phyloP scores from a whole-genome alignment of 352 stramenopile species.

The Globisporangium parvum region DNA sequence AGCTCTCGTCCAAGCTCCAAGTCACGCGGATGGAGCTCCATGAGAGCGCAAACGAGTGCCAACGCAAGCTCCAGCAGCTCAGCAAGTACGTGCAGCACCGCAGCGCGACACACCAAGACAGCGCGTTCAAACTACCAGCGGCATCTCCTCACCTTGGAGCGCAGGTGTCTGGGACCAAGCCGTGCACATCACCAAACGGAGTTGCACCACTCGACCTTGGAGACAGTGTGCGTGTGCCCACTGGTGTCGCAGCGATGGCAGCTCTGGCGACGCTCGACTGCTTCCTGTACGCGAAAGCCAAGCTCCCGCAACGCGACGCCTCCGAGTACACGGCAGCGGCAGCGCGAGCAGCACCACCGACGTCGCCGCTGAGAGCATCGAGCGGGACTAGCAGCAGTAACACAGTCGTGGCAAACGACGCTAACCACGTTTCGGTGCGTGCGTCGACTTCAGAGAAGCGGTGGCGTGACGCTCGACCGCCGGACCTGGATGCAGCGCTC shows the following conservation, averaged over 20 bases:
- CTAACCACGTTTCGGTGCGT: neutral
- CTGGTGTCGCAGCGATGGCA: constrained; percentile 10
- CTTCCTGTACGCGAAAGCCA: constrained; percentile 43
- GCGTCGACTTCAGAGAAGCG: neutral
- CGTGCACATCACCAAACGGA: no score
- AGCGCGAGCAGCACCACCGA: no score
- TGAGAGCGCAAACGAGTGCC: constrained; percentile 20
- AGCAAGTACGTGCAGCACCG: constrained; percentile 10
- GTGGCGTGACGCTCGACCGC: neutral
- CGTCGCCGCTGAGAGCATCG: no score
- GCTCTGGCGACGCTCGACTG: constrained; percentile 17
- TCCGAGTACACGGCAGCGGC: neutral
- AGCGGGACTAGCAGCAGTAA: no score
- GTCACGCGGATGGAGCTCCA: constrained; percentile 37
- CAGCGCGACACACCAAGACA: neutral
- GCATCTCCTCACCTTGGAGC: no score
- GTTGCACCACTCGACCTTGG: no score
- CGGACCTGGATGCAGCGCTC: constrained; percentile 14
- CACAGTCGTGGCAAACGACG: no score
- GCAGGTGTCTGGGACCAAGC: no score
- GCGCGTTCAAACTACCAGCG: no score
- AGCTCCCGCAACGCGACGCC: constrained; percentile 20
- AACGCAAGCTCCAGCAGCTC: constrained; percentile 28
- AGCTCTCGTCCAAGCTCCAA: constrained; percentile 38
- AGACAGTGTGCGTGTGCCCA: constrained; percentile 13